Evolutionary conservation across 2,329 filamentous ascomycete genomes (phyloP).

Genomic region (Penicillium sp.): DNA sequence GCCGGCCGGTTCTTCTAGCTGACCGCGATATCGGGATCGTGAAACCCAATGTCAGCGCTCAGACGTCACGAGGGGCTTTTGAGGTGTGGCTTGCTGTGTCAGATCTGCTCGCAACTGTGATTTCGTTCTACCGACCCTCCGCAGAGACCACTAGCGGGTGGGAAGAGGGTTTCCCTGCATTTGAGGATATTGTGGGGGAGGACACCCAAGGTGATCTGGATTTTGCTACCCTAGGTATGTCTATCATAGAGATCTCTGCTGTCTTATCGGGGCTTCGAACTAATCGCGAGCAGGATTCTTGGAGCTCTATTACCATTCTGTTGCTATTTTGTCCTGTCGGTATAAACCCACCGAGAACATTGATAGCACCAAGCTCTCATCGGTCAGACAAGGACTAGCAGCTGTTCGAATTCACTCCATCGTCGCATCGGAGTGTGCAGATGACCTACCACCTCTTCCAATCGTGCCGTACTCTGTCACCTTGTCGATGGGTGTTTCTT

Average conservation of each 20-base stretch:
- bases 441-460: constrained; percentile 53
- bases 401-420: constrained; percentile 57
- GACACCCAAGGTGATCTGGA: constrained; percentile 28
- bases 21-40: constrained; percentile 43
- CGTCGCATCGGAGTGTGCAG: constrained; percentile 48
- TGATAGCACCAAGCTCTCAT: constrained; percentile 51
- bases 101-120: constrained; percentile 39
- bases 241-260: neutral
- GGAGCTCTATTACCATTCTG: constrained; percentile 58
- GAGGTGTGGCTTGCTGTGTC: constrained; percentile 42
- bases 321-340: constrained; percentile 58
- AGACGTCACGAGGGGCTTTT: constrained; percentile 29
- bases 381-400: constrained; percentile 55
- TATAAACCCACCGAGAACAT: constrained; percentile 38
- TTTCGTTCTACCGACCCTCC: constrained; percentile 42
- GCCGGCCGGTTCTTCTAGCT: constrained; percentile 41
- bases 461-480: constrained; percentile 58
- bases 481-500: constrained; percentile 57
- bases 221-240: constrained; percentile 31
- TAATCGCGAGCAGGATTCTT: constrained; percentile 43
- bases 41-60: constrained; percentile 26
- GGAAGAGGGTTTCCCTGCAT: constrained; percentile 42
- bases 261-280: neutral
- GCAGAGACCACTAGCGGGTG: constrained; percentile 37
- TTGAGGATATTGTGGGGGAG: constrained; percentile 36